phyloP scores from a whole-genome alignment of 192 early-diverging fungal species.

The Rhizophlyctis rosea region DNA sequence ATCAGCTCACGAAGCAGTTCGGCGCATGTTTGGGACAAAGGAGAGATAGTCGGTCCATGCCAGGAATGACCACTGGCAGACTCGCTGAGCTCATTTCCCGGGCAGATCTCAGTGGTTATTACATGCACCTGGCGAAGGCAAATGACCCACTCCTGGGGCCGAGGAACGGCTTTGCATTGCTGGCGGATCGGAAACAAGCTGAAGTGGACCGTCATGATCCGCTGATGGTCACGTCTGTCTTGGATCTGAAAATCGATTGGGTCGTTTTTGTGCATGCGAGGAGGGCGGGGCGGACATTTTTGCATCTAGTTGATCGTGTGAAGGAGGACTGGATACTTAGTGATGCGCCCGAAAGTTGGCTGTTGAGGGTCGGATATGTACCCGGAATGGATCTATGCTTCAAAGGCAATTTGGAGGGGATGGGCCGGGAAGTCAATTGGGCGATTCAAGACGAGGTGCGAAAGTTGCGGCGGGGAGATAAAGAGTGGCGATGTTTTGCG shows the following conservation, averaged over 20 bases:
- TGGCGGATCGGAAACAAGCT: background rate
- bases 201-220: background rate
- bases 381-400: background rate
- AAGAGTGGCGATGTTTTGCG: background rate
- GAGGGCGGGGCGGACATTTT: background rate
- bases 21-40: too few relatives aligned
- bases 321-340: background rate
- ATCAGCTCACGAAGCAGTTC: background rate
- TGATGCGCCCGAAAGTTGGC: background rate
- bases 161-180: background rate
- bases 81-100: background rate
- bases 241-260: background rate
- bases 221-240: background rate
- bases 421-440: background rate
- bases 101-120: background rate
- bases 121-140: background rate
- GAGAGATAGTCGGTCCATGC: too few relatives aligned
- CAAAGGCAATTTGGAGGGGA: background rate
- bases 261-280: background rate
- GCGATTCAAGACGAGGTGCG: background rate
- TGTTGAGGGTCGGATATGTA: background rate
- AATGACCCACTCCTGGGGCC: background rate
- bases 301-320: background rate
- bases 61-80: too few relatives aligned
- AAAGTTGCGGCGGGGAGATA: background rate